Evolutionary conservation across 1,284 basidiomycete species (phyloP), one percentile per base, ranked within the genome.

Genomic region (Marasmius sp.): DNA sequence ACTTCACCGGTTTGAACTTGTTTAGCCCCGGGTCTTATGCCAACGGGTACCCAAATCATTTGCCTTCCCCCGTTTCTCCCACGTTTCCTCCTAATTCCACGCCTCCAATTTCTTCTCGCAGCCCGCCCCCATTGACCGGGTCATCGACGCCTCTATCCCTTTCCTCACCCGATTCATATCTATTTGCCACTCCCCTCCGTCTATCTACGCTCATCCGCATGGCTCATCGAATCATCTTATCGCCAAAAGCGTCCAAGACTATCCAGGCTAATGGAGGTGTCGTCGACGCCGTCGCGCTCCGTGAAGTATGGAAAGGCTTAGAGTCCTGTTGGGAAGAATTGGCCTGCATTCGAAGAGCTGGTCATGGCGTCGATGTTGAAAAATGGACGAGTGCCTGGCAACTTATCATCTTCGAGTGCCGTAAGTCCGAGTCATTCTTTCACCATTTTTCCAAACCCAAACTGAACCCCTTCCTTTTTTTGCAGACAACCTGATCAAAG

Each of bases 271-370:
- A 80, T 5, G 79, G 80, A 49, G 72, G 75, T 20, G 67, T 77
- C 6, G 77, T 94, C 43, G 85, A 91, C 67, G 84, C 83, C 20
- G 78, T 82, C 36, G 79, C 81, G 3, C 80, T 95, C 69, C 79
- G 85, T 36, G 82, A 87, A 59, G 87, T 91, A 10, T 96, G 94
- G 94, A 84, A 88, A 20, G 82, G 82, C n/a, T 82, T 96, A 10
- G 91, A 93, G 64, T 77, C 77, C 37, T 91, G 85, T 63, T 95
- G 92, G 92, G 84, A 89, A 50, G 91, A 93, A 60, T 88, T 95
- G 61, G 92, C 93, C 41, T 73, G 73, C 11, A 75, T 95, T 57
- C 81, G 86, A 33, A 72, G 75, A 27, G 72, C 74, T 36, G 70
- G 74, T 22, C 60, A 72, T 9, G 78, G 83, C 14, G 76, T 79